Evolutionary conservation across 805 yeast genomes (phyloP), one percentile per base, ranked within the genome.

Genomic region (Candida vaughaniae): DNA sequence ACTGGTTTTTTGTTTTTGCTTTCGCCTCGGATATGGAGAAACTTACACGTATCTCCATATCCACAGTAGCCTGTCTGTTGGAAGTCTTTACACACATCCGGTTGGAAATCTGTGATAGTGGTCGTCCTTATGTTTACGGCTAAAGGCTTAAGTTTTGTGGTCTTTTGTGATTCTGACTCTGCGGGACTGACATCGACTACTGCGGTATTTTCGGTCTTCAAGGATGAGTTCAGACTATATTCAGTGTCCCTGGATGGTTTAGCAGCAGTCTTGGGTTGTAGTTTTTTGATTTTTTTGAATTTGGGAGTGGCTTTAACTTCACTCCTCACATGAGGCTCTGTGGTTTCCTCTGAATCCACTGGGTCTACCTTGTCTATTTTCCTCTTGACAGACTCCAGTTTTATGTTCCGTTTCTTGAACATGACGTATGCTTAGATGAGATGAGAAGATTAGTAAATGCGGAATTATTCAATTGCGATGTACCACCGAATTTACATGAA

Each of bases 21-120:
- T 52, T 87, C 95, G 48, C 87, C 97, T 59, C 99, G 65, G 11
- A 86, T 77, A 56, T 93, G 99, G 23, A 91, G 58, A 58, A 93
- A 93, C 63, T 93, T 93, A 66, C 99, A 93, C 23, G 93, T 83
- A 51, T 93, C 99, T 6, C 99, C 99, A 56, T 83, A 93, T 5
- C 97, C 97, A 70, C 99, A 93, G 55, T 80, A 90, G 0, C 99
- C 99, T 0, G 95, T 90, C 48, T 83, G 85, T 41, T 79, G 75
- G 58, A 75, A 93, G 58, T 93, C 98, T 53, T 91, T 93, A 56
- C 99, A 93, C 2, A 93, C 82, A 53, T 93, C 97, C 1, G 95
- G 90, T 55, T 87, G 96, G 53, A 82, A 93, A 53, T 93, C 99
- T 25, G 84, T 72, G 2, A 81, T 66, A 0, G 86, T 80, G 0